phyloP scores from a whole-genome alignment of 495 filamentous ascomycete species.

The Clohesyomyces aquaticus region DNA sequence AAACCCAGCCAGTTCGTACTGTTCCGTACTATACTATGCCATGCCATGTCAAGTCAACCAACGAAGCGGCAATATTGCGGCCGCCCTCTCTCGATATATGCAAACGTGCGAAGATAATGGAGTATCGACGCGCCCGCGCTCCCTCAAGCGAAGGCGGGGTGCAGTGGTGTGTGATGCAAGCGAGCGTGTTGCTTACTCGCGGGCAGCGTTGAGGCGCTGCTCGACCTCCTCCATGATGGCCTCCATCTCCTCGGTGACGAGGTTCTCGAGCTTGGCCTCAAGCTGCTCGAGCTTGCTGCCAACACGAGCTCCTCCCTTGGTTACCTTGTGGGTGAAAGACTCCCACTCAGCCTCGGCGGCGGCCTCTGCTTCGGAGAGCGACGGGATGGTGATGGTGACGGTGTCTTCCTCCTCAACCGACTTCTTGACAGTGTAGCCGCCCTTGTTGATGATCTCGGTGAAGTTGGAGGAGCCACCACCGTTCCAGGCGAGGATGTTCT shows the following conservation, averaged over 20 bases:
- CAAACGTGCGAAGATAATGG: constrained; percentile 20
- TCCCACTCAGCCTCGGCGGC: constrained; percentile 34
- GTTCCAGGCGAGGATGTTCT: constrained; percentile 96
- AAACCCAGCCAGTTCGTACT: too few relatives aligned
- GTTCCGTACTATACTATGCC: background rate
- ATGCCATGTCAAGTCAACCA: background rate
- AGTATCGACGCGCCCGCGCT: constrained; percentile 7
- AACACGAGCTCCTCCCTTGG: constrained; percentile 20
- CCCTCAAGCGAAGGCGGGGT: background rate
- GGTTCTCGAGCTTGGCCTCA: constrained; percentile 60
- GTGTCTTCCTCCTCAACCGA: constrained; percentile 19
- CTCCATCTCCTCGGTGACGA: constrained; percentile 70
- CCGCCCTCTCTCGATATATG: constrained; percentile 5
- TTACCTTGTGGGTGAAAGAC: constrained; percentile 19
- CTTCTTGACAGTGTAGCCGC: constrained; percentile 56
- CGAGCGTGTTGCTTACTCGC: constrained; percentile 29
- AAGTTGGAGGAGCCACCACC: constrained; percentile 94
- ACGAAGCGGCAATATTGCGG: background rate
- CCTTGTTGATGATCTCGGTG: constrained; percentile 74
- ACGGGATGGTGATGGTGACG: constrained; percentile 42
- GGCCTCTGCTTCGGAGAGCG: constrained; percentile 31
- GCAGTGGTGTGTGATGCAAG: background rate
- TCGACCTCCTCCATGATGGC: constrained; percentile 67
- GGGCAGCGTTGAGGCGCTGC: constrained; percentile 21
- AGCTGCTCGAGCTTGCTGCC: constrained; percentile 44